A percentile compares a stretch with the other conserved stretches of the same genome.
phyloP scores from a whole-genome alignment of 768 basidiomycete species.

The Fistulinella prunicolor region DNA sequence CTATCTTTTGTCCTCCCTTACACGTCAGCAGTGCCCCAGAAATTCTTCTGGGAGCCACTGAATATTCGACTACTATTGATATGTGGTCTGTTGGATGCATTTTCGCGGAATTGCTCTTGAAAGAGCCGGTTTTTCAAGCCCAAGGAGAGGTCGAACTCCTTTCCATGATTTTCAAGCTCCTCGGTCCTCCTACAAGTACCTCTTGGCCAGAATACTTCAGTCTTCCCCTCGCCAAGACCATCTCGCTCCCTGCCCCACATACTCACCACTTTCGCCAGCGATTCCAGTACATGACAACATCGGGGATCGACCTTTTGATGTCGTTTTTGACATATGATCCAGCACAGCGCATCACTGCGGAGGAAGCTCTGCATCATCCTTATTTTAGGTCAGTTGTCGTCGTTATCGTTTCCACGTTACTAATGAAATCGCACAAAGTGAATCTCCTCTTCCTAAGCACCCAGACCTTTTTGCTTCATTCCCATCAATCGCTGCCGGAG shows the following conservation, averaged over 20 bases:
- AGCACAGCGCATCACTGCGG: conserved; percentile 77
- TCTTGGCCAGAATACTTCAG: conserved; percentile 84
- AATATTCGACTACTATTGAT: conserved; percentile 94
- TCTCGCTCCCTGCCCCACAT: conserved; percentile 73
- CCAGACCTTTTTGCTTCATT: conserved; percentile 95
- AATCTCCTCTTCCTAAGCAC: conserved; percentile 94
- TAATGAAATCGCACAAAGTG: conserved; percentile 45
- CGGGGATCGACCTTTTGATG: conserved; percentile 82
- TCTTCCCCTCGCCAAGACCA: conserved; percentile 77
- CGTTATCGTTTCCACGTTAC: neutral
- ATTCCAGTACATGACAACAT: conserved; percentile 79
- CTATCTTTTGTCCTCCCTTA: conserved; percentile 7
- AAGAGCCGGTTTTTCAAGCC: conserved; percentile 97
- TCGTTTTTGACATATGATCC: conserved; percentile 89
- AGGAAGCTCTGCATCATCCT: conserved; percentile 85
- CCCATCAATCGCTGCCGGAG: conserved; percentile 93
- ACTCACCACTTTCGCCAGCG: conserved; percentile 76
- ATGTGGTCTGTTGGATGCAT: conserved; percentile 99
- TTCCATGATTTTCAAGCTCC: conserved; percentile 89
- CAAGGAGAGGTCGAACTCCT: conserved; percentile 91
- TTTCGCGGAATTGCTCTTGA: conserved; percentile 92
- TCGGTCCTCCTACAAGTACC: conserved; percentile 85
- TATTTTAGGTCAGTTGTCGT: conserved; percentile 70
- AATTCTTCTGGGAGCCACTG: conserved; percentile 87
- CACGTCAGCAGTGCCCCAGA: conserved; percentile 74